These are phyloP conservation scores for Ophiocordyceps camponoti-saundersi DNA, from an alignment of 2,329 filamentous ascomycete genomes.

Conservation along the genomic window DNA sequence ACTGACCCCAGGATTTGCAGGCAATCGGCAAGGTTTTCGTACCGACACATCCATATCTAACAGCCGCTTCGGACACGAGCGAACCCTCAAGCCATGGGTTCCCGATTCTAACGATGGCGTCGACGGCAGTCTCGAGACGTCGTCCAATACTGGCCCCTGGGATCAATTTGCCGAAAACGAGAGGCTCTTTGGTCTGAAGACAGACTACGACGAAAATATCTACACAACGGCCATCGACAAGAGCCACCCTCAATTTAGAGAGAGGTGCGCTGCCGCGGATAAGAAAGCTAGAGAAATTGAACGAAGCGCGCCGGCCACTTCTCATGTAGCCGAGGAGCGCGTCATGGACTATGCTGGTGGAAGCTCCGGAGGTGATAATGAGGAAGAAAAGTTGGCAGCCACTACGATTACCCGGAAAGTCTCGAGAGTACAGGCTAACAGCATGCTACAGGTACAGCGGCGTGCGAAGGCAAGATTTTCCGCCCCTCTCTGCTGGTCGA, in stretches of 20 bases:
- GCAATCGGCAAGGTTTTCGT: conserved; percentile 52
- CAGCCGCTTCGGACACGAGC: conserved; percentile 49
- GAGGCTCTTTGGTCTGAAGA: conserved; percentile 69
- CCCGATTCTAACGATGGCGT: conserved; percentile 42
- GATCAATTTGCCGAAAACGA: conserved; percentile 92
- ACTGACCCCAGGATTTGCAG: conserved; percentile 23
- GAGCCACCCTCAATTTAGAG: conserved; percentile 63
- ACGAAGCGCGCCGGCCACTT: conserved; percentile 51
- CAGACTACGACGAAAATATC: conserved; percentile 82
- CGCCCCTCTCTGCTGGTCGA: conserved; percentile 37
- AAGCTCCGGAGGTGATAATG: conserved; percentile 53
- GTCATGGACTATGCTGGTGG: conserved; percentile 50
- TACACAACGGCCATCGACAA: conserved; percentile 89
- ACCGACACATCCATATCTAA: conserved; percentile 84
- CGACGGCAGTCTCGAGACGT: conserved; percentile 56
- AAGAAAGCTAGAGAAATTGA: conserved; percentile 84
- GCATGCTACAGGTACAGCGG: conserved; percentile 58
- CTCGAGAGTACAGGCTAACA: conserved; percentile 5
- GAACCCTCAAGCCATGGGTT: conserved; percentile 68
- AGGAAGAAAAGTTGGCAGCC: conserved; percentile 66
- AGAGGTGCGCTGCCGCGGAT: conserved; percentile 62
- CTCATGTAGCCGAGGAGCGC: conserved; percentile 82
- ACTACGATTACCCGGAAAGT: background rate
- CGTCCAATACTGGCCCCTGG: conserved; percentile 42
- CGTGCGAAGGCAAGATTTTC: conserved; percentile 61